phyloP scores from a whole-genome alignment of 208 protist genomes.

The Trypanosoma vivax region DNA sequence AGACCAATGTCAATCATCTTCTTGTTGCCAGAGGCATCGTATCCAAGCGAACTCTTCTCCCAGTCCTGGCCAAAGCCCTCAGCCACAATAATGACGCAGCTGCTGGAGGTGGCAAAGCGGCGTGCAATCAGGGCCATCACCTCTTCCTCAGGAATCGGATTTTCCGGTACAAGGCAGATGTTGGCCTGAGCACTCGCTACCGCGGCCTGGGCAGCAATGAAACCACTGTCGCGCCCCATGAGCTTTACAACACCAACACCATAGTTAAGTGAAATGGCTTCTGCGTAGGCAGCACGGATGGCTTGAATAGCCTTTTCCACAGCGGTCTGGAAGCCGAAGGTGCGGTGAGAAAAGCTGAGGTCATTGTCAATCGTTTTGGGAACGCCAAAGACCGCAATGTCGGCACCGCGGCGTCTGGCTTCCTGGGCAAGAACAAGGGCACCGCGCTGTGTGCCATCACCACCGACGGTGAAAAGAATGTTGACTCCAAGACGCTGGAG shows the following conservation, averaged over 20 bases:
- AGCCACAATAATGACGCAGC: slow-evolving; percentile 92
- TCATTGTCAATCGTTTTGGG: slow-evolving; percentile 97
- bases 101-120: slow-evolving; percentile 63
- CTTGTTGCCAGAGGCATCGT: slow-evolving; percentile 91
- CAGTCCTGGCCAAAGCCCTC: slow-evolving; percentile 92
- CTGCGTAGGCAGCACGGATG: slow-evolving; percentile 87
- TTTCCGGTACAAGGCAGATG: slow-evolving; percentile 91
- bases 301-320: slow-evolving; percentile 85
- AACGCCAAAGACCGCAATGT: slow-evolving; percentile 91
- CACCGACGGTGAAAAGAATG: slow-evolving; percentile 91
- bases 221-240: slow-evolving; percentile 93
- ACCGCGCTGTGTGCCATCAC: slow-evolving; percentile 92
- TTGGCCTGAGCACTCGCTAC: slow-evolving; percentile 87
- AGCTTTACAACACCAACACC: slow-evolving; percentile 93
- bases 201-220: slow-evolving; percentile 91
- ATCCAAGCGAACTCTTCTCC: slow-evolving; percentile 39
- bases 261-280: slow-evolving; percentile 84
- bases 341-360: slow-evolving; percentile 88
- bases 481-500: slow-evolving; percentile 80
- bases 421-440: slow-evolving; percentile 77
- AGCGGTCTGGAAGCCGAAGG: slow-evolving; percentile 94
- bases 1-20: slow-evolving; percentile 89
- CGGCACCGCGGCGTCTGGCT: slow-evolving; percentile 59
- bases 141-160: slow-evolving; percentile 73
- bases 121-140: slow-evolving; percentile 77